Conservation (phyloP, 495 filamentous ascomycete genomes). For the Alectoria sarmentosa region DNA sequence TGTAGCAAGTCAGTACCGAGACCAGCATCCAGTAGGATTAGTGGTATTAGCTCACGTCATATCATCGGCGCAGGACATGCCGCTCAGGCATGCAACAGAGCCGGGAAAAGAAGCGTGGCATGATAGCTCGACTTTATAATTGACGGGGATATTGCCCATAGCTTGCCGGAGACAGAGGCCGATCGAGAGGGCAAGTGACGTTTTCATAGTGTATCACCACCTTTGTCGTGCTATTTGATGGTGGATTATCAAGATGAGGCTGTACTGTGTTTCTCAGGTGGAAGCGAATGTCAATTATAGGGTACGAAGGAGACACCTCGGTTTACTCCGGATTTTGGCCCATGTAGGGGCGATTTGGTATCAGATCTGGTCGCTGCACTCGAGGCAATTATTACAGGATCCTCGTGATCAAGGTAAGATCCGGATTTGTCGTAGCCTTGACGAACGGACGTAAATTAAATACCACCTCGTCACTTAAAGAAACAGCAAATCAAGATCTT, state of each 20-base stretch:
- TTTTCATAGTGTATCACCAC: neutral
- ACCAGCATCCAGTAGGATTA: neutral
- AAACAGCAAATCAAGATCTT: neutral
- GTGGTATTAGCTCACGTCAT: slow-evolving; percentile 13
- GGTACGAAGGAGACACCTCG: neutral
- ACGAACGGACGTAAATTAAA: neutral
- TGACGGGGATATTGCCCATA: slow-evolving; percentile 37
- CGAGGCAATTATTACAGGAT: neutral
- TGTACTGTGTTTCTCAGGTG: neutral
- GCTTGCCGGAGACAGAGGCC: slow-evolving; percentile 2
- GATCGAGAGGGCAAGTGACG: neutral
- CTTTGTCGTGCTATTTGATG: neutral
- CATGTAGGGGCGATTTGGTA: neutral
- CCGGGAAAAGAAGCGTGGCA: slow-evolving; percentile 27
- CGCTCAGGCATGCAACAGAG: slow-evolving; percentile 33
- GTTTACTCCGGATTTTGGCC: neutral
- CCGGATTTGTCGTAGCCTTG: neutral
- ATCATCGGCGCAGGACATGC: slow-evolving; percentile 34
- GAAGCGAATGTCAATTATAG: neutral
- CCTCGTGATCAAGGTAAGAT: neutral
- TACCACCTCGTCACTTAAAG: neutral
- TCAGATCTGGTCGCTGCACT: neutral
- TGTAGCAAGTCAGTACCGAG: slow-evolving; percentile 22
- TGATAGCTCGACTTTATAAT: slow-evolving; percentile 30
- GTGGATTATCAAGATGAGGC: neutral